These are phyloP conservation scores for Fusarium sp. DNA, from an alignment of 2,329 filamentous ascomycete genomes.

Conservation along the genomic window DNA sequence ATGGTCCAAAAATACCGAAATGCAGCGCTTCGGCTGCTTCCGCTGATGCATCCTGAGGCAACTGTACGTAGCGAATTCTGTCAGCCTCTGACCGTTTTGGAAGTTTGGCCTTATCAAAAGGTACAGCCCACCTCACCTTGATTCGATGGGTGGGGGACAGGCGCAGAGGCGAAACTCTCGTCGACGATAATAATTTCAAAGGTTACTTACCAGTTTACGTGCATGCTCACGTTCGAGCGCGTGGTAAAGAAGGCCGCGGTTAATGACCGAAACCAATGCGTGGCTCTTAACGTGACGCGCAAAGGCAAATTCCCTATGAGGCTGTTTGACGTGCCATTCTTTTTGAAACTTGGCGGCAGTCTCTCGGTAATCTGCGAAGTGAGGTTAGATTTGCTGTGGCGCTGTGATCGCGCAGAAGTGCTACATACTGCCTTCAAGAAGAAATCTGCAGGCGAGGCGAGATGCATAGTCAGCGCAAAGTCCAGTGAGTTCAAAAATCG, in stretches of 20 bases:
- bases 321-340: slow-evolving; percentile 73
- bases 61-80: slow-evolving; percentile 55
- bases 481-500: slow-evolving; percentile 22
- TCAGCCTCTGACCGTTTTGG: slow-evolving; percentile 44
- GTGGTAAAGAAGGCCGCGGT: slow-evolving; percentile 72
- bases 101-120: slow-evolving; percentile 37
- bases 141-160: slow-evolving; percentile 20
- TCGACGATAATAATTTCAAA: slow-evolving; percentile 6
- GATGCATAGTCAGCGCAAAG: slow-evolving; percentile 40
- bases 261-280: slow-evolving; percentile 72
- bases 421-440: slow-evolving; percentile 72
- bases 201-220: slow-evolving; percentile 61
- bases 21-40: slow-evolving; percentile 61
- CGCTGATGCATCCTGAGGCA: slow-evolving; percentile 61
- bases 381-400: slow-evolving; percentile 45
- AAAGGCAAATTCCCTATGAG: slow-evolving; percentile 72
- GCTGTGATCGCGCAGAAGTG: slow-evolving; percentile 41
- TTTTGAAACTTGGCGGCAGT: slow-evolving; percentile 76
- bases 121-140: slow-evolving; percentile 19
- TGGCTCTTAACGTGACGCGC: slow-evolving; percentile 74
- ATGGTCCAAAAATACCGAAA: slow-evolving; percentile 69
- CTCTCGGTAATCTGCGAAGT: slow-evolving; percentile 71
- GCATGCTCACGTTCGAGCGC: slow-evolving; percentile 68
- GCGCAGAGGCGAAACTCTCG: slow-evolving; percentile 25
- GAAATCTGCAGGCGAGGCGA: slow-evolving; percentile 60